These are phyloP conservation scores for Pholiota adiposa DNA, from an alignment of 1,284 basidiomycete species.

Conservation along the genomic window DNA sequence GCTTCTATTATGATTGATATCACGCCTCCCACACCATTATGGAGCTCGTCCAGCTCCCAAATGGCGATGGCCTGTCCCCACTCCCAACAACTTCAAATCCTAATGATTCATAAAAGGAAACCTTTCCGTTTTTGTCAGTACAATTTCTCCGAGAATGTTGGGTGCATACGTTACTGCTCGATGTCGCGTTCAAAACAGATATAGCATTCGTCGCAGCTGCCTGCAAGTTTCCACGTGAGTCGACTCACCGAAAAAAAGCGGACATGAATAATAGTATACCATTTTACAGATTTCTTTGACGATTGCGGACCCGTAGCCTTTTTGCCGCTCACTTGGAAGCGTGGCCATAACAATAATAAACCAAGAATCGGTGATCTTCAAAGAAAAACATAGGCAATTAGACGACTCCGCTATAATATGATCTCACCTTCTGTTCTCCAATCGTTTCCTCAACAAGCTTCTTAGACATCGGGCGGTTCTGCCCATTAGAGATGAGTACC, in stretches of 20 bases:
- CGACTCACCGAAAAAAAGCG: too few species aligned
- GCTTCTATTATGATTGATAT: too few species aligned
- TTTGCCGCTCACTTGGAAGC: background rate
- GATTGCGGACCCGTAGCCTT: background rate
- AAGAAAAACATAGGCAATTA: background rate
- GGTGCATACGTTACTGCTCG: background rate
- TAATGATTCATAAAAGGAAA: background rate
- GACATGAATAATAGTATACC: too few species aligned
- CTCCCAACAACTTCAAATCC: background rate
- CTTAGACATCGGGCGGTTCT: background rate
- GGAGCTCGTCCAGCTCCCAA: background rate
- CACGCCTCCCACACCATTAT: background rate
- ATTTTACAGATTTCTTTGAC: background rate
- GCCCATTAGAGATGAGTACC: background rate
- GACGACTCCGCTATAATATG: background rate
- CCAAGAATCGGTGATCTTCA: constrained; percentile 1
- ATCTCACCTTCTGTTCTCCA: background rate
- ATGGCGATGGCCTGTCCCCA: background rate
- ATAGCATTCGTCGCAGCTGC: background rate
- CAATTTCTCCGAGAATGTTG: background rate
- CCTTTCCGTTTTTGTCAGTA: background rate
- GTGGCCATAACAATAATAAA: background rate
- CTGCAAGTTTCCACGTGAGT: background rate
- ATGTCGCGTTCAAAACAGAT: background rate
- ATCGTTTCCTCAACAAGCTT: background rate